These are phyloP conservation scores for Cyamopsis tetragonoloba DNA, from an alignment of 306 rosid genomes.

Conservation along the genomic window DNA sequence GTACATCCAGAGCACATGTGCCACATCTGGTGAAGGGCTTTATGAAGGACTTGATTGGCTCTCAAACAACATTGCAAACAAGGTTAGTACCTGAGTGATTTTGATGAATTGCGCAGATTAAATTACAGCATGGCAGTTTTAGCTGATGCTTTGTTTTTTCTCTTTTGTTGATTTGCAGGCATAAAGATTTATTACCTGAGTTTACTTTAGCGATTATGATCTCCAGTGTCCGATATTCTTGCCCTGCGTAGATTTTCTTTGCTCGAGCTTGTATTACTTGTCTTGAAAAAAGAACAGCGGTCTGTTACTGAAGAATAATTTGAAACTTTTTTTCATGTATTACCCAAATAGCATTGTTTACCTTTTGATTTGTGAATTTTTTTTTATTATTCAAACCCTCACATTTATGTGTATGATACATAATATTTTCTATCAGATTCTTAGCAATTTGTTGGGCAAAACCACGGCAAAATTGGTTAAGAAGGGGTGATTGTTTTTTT, in stretches of 20 bases:
- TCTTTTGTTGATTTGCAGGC: conserved; percentile 47
- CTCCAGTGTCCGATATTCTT: conserved; percentile 23
- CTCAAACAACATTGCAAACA: conserved; percentile 83
- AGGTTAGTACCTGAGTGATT: conserved; percentile 34
- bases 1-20: conserved; percentile 95
- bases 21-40: conserved; percentile 88
- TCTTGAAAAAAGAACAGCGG: conserved; percentile 23
- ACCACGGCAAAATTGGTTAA: background rate
- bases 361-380: conserved; percentile 23
- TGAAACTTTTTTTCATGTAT: conserved; percentile 19
- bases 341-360: conserved; percentile 38
- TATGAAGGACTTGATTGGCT: conserved; percentile 97
- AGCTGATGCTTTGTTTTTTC: conserved; percentile 3
- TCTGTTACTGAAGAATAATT: conserved; percentile 43
- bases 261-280: conserved; percentile 37
- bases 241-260: conserved; percentile 33
- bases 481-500: background rate
- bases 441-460: background rate
- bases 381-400: conserved; percentile 19
- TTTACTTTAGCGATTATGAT: conserved; percentile 11
- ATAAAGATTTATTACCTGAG: conserved; percentile 38
- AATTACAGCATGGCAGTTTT: background rate
- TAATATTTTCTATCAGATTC: background rate
- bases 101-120: background rate
- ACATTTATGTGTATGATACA: background rate